Conservation (phyloP, 2,329 filamentous ascomycete species). For the Fusarium pininemorale region DNA sequence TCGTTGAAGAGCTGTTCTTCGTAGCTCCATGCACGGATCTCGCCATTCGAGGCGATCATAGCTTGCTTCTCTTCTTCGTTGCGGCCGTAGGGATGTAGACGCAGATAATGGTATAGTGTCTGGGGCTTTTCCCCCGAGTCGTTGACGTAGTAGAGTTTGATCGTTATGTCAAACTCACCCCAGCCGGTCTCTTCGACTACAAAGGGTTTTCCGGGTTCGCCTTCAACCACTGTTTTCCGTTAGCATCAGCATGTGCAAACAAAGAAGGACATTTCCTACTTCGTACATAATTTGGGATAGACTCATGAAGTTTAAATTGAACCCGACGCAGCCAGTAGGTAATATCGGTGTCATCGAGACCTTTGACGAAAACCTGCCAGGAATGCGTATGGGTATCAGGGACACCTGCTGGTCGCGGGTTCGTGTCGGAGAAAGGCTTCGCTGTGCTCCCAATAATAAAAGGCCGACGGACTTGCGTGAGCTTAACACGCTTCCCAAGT, state of each 20-base stretch:
- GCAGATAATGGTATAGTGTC: constrained; percentile 92
- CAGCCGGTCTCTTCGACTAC: constrained; percentile 92
- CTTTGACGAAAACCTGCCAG: constrained; percentile 94
- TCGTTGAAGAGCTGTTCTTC: constrained; percentile 98
- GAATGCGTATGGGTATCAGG: constrained; percentile 95
- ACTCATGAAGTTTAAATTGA: constrained; percentile 98
- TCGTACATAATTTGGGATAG: constrained; percentile 89
- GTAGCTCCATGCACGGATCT: constrained; percentile 82
- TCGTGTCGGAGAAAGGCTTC: constrained; percentile 79
- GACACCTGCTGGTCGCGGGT: constrained; percentile 78
- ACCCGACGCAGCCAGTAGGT: constrained; percentile 97
- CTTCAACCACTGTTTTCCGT: constrained; percentile 69
- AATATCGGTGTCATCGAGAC: constrained; percentile 88
- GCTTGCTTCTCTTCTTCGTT: constrained; percentile 76
- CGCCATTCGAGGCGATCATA: constrained; percentile 65
- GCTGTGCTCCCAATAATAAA: constrained; percentile 85
- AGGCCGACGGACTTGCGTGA: constrained; percentile 70
- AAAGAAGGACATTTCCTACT: constrained; percentile 57
- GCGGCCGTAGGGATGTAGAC: constrained; percentile 88
- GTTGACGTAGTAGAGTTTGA: constrained; percentile 91
- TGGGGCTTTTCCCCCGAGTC: constrained; percentile 93
- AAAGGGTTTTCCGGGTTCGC: constrained; percentile 74
- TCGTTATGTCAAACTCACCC: constrained; percentile 97
- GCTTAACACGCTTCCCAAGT: constrained; percentile 71
- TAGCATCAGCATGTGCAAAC: constrained; percentile 18